Percentiles rank a stretch among this genome's conserved stretches.
These are phyloP conservation scores for Collybiopsis confluens DNA, from an alignment of 768 basidiomycete species.

Conservation along the genomic window DNA sequence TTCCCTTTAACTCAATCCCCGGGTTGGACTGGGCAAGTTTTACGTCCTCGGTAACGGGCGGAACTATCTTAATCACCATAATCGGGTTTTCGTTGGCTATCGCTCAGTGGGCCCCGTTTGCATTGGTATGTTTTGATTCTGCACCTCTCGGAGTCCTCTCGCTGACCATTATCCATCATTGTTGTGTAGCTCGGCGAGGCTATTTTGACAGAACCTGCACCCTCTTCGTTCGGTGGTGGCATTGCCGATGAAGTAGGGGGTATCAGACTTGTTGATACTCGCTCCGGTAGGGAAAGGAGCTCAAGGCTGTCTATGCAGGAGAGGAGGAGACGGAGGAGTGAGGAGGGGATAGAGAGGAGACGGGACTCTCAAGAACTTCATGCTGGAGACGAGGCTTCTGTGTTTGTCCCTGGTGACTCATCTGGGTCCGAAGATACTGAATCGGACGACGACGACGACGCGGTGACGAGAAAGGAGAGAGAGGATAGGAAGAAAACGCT, in stretches of 20 bases:
- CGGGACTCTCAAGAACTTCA: too few species aligned
- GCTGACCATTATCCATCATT: neutral
- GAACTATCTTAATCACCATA: slow-evolving; percentile 70
- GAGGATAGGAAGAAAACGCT: slow-evolving; percentile 24
- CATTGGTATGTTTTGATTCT: slow-evolving; percentile 65
- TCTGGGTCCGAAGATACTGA: slow-evolving; percentile 4
- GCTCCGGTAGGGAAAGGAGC: too few species aligned
- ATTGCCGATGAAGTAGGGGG: slow-evolving; percentile 25
- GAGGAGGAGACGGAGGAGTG: too few species aligned
- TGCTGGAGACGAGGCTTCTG: too few species aligned
- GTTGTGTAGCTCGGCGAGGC: slow-evolving; percentile 73
- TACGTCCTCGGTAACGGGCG: slow-evolving; percentile 61
- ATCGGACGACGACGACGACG: slow-evolving; percentile 4
- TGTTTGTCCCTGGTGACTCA: neutral
- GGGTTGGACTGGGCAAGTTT: too few species aligned
- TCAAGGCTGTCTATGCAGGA: too few species aligned
- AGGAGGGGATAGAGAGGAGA: too few species aligned
- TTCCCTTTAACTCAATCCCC: too few species aligned
- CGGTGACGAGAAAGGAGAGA: slow-evolving; percentile 11
- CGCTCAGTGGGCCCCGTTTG: slow-evolving; percentile 90
- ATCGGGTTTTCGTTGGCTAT: slow-evolving; percentile 94
- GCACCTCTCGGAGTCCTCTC: neutral
- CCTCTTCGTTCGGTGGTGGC: too few species aligned
- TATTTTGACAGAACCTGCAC: slow-evolving; percentile 63
- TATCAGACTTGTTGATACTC: slow-evolving; percentile 43